Evolutionary conservation across 2,329 filamentous ascomycete species (phyloP).

Genomic region (Alternaria viburni): DNA sequence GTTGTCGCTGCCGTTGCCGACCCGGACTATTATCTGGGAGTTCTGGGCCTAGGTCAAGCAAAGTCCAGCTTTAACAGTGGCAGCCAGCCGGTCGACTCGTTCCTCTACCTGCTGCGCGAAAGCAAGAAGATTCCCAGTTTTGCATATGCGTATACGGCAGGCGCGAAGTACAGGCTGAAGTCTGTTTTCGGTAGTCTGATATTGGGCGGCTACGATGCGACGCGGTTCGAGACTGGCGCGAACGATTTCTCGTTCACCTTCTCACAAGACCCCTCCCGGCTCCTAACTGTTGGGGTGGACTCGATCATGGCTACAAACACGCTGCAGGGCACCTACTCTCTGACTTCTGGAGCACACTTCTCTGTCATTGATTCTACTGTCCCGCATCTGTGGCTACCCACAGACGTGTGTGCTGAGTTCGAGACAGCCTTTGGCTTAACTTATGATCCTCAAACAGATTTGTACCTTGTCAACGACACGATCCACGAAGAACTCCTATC

Average conservation of each 20-base stretch:
- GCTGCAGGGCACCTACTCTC: conserved; percentile 42
- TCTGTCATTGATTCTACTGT: conserved; percentile 51
- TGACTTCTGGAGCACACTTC: conserved; percentile 39
- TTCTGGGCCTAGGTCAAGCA: conserved; percentile 37
- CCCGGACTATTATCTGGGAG: conserved; percentile 38
- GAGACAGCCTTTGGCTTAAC: conserved; percentile 49
- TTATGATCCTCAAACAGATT: conserved; percentile 45
- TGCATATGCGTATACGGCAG: conserved; percentile 46
- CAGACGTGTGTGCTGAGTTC: conserved; percentile 49
- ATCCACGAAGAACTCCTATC: conserved; percentile 40
- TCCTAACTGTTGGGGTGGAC: conserved; percentile 43
- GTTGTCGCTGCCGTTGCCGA: conserved; percentile 40
- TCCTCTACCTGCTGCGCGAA: conserved; percentile 39
- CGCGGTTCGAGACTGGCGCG: conserved; percentile 40
- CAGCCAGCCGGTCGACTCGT: conserved; percentile 32
- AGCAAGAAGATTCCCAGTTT: conserved; percentile 41
- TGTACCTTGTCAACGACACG: conserved; percentile 50
- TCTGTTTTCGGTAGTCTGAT: conserved; percentile 46
- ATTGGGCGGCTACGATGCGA: conserved; percentile 52
- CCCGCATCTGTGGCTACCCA: conserved; percentile 51
- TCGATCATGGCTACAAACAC: conserved; percentile 42
- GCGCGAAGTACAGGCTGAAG: conserved; percentile 43
- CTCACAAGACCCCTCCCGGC: conserved; percentile 36
- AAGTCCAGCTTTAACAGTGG: conserved; percentile 39
- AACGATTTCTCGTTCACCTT: conserved; percentile 43